Evolutionary conservation across 352 stramenopile species (phyloP).

Genomic region (Globisporangium viniferum): DNA sequence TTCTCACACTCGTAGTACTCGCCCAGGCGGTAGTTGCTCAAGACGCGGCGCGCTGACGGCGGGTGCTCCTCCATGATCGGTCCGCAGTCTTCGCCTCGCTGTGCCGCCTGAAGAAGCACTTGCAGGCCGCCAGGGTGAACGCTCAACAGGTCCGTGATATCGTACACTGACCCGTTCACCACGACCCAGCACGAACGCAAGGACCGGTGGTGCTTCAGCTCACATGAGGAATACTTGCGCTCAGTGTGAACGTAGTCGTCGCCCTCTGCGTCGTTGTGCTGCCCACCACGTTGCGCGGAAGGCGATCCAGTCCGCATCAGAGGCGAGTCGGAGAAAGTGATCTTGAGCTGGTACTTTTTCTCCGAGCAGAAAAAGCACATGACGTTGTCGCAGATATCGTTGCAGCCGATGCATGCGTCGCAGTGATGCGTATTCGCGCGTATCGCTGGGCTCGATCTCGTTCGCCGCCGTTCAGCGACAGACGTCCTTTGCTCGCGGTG

Average conservation of each 20-base stretch:
- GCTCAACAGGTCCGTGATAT: conserved; percentile 88
- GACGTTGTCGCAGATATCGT: conserved; percentile 63
- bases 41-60: conserved; percentile 33
- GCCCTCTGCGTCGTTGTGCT: not conserved
- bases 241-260: conserved; percentile 9
- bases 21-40: conserved; percentile 59
- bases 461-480: not conserved
- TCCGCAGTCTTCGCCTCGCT: conserved; percentile 48
- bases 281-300: not conserved
- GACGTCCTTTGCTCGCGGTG: not conserved
- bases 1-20: conserved; percentile 65
- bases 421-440: conserved; percentile 38
- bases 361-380: conserved; percentile 73
- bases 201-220: conserved; percentile 82
- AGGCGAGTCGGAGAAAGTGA: conserved; percentile 36
- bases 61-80: conserved; percentile 55
- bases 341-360: conserved; percentile 68
- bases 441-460: not conserved
- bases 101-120: conserved; percentile 50
- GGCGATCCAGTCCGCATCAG: not conserved
- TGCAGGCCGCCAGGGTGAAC: conserved; percentile 86
- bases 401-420: conserved; percentile 76
- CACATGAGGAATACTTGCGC: conserved; percentile 84
- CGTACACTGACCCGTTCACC: conserved; percentile 84
- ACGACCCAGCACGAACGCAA: conserved; percentile 90